Base-by-base conservation (phyloP, 768 basidiomycete species). In the Suillus subalutaceus region DNA sequence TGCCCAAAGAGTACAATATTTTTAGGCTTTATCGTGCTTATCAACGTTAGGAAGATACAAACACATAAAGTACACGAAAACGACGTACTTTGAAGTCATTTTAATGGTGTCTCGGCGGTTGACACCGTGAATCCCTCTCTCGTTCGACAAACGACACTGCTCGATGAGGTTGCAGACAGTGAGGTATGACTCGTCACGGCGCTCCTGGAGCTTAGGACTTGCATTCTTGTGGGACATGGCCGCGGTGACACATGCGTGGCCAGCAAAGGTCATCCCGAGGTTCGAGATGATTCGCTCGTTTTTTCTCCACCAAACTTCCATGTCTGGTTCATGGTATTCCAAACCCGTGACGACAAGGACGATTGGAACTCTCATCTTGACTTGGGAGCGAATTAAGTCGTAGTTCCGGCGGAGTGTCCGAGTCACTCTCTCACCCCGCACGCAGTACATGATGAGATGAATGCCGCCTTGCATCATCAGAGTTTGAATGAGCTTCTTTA, bases 1-100 rank as follows among this genome's bases (percentile, higher is more conserved):
- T 81, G 79, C 7, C 82, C 82, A 46, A 83, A 82, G 26, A 84
- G 62, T 1, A 84, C 69, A 43, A 83, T 69, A 44, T 82, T 52
- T 9, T 4, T 2, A 3, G n/a, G n/a, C n/a, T n/a, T n/a, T n/a
- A 7, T 6, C 35, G 50, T 73, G 2, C 30, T 32, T 4, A 12
- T 20, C 2, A 8, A 55, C 2, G 18, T 32, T 10, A 6, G 30
- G 1, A 5, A 55, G 4, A 12, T 32, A 6, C 30, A 7, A 8
- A 5, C 2, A 55, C 18, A 32, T n/a, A 16, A 8, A 53, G 15
- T 30, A 3, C 30, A 30, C 8, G 6, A 13, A 4, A 4, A 15
- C 9, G 16, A 48, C 26, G 16, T 18, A 53, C 50, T 6, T 7
- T 0, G 26, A 6, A 26, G 44, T 8, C 43, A 0, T 2, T 8